These are phyloP conservation scores for Heliamphora pulchella DNA, from an alignment of 179 eudicot genomes.

Conservation along the genomic window DNA sequence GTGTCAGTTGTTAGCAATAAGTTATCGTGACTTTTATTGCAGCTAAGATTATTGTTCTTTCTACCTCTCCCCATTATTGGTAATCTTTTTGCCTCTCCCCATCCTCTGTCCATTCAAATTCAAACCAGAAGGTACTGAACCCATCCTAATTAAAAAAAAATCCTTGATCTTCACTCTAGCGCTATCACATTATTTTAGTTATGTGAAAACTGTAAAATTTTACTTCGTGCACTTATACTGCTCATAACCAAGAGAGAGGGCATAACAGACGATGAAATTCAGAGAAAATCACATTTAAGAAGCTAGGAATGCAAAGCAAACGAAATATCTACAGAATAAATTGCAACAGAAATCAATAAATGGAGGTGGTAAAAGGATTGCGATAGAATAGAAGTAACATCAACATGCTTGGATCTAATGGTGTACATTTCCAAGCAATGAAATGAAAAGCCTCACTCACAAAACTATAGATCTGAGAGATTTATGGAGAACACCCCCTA, in stretches of 20 bases:
- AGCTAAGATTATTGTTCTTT: neutral
- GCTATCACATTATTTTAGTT: neutral
- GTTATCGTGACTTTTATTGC: too few relatives aligned
- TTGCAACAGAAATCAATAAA: neutral
- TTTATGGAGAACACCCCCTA: neutral
- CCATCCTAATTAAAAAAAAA: neutral
- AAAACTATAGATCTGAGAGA: neutral
- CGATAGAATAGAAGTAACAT: neutral
- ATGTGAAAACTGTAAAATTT: neutral
- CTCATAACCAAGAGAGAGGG: neutral
- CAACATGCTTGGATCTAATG: conserved; percentile 7
- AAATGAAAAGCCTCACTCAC: neutral
- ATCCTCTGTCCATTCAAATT: neutral
- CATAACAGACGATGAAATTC: neutral
- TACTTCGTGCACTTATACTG: too few relatives aligned
- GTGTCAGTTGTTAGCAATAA: too few relatives aligned
- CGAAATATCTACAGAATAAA: neutral
- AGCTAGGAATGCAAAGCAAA: neutral
- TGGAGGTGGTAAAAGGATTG: neutral
- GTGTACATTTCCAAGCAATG: neutral
- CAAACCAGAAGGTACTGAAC: neutral
- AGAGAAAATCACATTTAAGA: neutral
- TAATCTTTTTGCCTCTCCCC: neutral
- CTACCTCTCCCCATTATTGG: neutral
- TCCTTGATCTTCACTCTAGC: neutral